Percentiles rank a stretch among this genome's conserved stretches.
Conservation (phyloP, 768 basidiomycete genomes). For the Baorangia bicolor region DNA sequence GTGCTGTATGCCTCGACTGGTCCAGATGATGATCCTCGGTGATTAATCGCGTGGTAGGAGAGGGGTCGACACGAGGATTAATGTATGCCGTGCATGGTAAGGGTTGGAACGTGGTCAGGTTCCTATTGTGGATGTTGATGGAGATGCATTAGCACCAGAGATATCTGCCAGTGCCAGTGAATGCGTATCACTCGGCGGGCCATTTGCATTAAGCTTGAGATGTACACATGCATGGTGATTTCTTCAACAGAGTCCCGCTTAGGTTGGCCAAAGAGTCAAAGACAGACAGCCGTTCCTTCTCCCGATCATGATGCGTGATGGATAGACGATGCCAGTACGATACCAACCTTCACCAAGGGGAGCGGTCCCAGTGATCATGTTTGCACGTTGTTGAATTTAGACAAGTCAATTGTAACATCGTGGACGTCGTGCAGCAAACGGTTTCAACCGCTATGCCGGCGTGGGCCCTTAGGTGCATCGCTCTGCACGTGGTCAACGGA, state of each 20-base stretch:
- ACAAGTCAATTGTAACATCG: neutral
- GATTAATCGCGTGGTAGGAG: constrained; percentile 17
- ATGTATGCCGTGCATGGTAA: constrained; percentile 1
- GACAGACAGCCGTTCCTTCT: neutral
- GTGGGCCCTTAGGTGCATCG: neutral
- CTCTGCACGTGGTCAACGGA: neutral
- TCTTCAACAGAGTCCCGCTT: neutral
- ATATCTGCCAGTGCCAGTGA: neutral
- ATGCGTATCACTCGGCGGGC: neutral
- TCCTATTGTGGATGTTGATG: constrained; percentile 3
- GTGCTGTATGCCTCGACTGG: constrained; percentile 12
- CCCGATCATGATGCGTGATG: too few species aligned
- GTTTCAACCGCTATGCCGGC: neutral
- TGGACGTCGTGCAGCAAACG: constrained; percentile 2
- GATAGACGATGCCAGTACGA: neutral
- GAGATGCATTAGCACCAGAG: neutral
- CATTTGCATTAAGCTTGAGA: neutral
- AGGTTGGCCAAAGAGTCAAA: neutral
- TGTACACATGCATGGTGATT: neutral
- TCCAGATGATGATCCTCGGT: constrained; percentile 19
- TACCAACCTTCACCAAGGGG: neutral
- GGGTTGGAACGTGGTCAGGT: constrained; percentile 15
- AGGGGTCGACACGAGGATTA: constrained; percentile 15
- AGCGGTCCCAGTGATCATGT: neutral
- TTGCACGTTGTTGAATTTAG: constrained; percentile 13